Percentiles rank a stretch among this genome's conserved stretches.
phyloP scores from a whole-genome alignment of 352 stramenopile species.

The Hyaloperonospora arabidopsidis region DNA sequence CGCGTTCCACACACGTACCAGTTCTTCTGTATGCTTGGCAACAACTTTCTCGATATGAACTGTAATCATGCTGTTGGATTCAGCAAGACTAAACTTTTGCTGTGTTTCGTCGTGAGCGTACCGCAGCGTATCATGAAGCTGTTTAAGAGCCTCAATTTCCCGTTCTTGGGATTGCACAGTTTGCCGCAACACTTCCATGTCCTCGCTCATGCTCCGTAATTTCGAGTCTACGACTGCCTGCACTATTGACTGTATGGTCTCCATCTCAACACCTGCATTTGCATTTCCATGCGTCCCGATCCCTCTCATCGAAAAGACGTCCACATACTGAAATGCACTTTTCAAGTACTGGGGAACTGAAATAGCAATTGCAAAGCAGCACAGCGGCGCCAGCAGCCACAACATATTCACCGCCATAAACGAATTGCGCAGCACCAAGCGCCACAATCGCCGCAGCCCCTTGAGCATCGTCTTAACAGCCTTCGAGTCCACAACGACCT shows the following conservation, averaged over 20 bases:
- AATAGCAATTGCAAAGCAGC: slow-evolving; percentile 64
- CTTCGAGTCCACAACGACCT: slow-evolving; percentile 10
- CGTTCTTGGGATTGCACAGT: slow-evolving; percentile 48
- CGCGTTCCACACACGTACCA: slow-evolving; percentile 31
- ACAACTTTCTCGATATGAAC: slow-evolving; percentile 67
- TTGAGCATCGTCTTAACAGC: slow-evolving; percentile 24
- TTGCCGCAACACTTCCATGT: slow-evolving; percentile 42
- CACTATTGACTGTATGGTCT: slow-evolving; percentile 51
- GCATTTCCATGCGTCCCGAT: slow-evolving; percentile 15
- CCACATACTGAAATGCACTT: slow-evolving; percentile 58
- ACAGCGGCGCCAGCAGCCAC: slow-evolving; percentile 62
- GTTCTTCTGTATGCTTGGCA: slow-evolving; percentile 48
- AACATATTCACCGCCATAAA: slow-evolving; percentile 71
- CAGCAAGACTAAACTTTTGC: slow-evolving; percentile 51
- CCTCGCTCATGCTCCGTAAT: slow-evolving; percentile 43
- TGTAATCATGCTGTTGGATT: slow-evolving; percentile 44
- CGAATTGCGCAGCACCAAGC: slow-evolving; percentile 49
- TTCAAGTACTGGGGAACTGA: slow-evolving; percentile 64
- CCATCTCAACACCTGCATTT: slow-evolving; percentile 36
- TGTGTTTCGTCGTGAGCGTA: slow-evolving; percentile 49
- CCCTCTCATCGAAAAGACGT: slow-evolving; percentile 44
- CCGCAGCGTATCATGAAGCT: slow-evolving; percentile 50
- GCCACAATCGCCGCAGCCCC: slow-evolving; percentile 35
- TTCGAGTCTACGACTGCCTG: slow-evolving; percentile 68
- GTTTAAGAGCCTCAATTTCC: slow-evolving; percentile 48